Conservation (phyloP, 345 rosid genomes). For the Rhodamnia argentea region DNA sequence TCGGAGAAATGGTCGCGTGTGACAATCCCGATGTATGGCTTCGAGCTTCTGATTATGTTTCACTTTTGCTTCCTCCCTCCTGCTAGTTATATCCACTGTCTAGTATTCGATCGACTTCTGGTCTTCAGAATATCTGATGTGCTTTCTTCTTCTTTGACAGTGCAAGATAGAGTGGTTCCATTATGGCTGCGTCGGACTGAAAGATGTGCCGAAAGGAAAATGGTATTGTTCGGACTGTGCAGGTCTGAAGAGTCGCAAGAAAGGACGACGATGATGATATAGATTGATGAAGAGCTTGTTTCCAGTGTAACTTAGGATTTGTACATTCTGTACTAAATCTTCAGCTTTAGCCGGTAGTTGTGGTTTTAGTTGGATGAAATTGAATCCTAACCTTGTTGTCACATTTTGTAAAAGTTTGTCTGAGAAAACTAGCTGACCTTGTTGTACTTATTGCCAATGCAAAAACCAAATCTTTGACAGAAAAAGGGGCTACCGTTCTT, state of each 20-base stretch:
- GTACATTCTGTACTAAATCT: not conserved
- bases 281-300: not conserved
- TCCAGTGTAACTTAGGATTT: not conserved
- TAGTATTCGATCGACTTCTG: not conserved
- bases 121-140: not conserved
- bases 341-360: not conserved
- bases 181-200: slow-evolving; percentile 86
- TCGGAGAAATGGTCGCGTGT: slow-evolving; percentile 94
- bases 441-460: not conserved
- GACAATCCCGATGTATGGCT: slow-evolving; percentile 71
- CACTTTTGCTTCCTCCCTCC: not conserved
- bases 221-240: slow-evolving; percentile 90
- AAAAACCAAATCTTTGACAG: not conserved
- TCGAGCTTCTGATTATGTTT: not conserved
- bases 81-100: not conserved
- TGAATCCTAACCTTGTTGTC: not conserved
- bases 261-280: slow-evolving; percentile 33
- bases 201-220: slow-evolving; percentile 86
- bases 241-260: slow-evolving; percentile 52
- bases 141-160: slow-evolving; percentile 23
- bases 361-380: not conserved
- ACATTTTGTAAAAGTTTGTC: not conserved
- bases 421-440: not conserved
- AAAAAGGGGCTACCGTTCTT: not conserved
- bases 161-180: slow-evolving; percentile 99